A percentile compares a stretch with the other conserved stretches of the same genome.
phyloP scores from a whole-genome alignment of 2,329 filamentous ascomycete genomes.

The Chalara sp. region DNA sequence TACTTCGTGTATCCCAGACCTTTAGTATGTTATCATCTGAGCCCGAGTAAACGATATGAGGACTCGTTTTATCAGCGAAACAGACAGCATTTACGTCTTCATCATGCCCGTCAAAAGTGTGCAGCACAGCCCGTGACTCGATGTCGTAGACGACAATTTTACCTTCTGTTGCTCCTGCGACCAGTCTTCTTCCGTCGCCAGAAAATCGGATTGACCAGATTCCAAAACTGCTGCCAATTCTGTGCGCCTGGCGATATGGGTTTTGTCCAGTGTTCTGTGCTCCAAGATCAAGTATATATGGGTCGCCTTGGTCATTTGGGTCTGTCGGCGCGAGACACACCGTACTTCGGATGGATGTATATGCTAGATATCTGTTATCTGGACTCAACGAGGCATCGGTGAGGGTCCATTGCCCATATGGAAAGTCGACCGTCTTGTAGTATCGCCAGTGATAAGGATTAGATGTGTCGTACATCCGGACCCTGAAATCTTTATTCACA shows the following conservation, averaged over 20 bases:
- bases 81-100: slow-evolving; percentile 96
- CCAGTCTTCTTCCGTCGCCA: slow-evolving; percentile 82
- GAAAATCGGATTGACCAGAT: slow-evolving; percentile 93
- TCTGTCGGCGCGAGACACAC: slow-evolving; percentile 87
- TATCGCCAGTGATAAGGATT: slow-evolving; percentile 94
- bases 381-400: slow-evolving; percentile 89
- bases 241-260: slow-evolving; percentile 1
- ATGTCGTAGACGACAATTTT: slow-evolving; percentile 90
- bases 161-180: slow-evolving; percentile 76
- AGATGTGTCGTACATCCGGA: slow-evolving; percentile 95
- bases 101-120: slow-evolving; percentile 58
- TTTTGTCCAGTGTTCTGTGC: slow-evolving; percentile 33
- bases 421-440: slow-evolving; percentile 84
- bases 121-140: slow-evolving; percentile 67
- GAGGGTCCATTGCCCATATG: slow-evolving; percentile 88
- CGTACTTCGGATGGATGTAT: slow-evolving; percentile 77
- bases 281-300: slow-evolving; percentile 70
- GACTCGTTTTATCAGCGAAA: slow-evolving; percentile 81
- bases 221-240: slow-evolving; percentile 38
- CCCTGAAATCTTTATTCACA: slow-evolving; percentile 85
- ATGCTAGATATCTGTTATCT: slow-evolving; percentile 87
- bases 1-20: slow-evolving; percentile 91
- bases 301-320: slow-evolving; percentile 72
- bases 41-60: slow-evolving; percentile 92
- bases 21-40: slow-evolving; percentile 92